These are phyloP conservation scores for Malbranchea zuffiana DNA, from an alignment of 2,329 filamentous ascomycete species.

Conservation along the genomic window DNA sequence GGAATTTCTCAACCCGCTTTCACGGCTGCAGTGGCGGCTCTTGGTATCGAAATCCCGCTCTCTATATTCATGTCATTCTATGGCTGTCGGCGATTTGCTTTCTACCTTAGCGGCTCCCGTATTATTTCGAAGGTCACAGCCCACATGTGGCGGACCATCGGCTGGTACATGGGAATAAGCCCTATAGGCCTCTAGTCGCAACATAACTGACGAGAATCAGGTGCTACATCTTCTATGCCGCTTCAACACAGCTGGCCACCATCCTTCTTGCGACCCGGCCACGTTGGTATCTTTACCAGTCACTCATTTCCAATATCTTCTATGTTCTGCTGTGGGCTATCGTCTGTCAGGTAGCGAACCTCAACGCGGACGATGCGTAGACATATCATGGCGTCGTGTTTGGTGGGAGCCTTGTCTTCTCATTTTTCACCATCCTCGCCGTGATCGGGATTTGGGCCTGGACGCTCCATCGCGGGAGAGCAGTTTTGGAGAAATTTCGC, in stretches of 20 bases:
- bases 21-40: conserved; percentile 42
- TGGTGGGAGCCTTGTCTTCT: conserved; percentile 57
- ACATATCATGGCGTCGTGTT: conserved; percentile 57
- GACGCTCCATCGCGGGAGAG: conserved; percentile 38
- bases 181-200: conserved; percentile 12
- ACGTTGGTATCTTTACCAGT: conserved; percentile 58
- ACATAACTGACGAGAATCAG: conserved; percentile 22
- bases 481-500: conserved; percentile 17
- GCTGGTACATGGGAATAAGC: conserved; percentile 40
- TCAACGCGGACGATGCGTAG: conserved; percentile 50
- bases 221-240: conserved; percentile 60
- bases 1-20: conserved; percentile 45
- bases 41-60: conserved; percentile 51
- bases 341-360: conserved; percentile 37
- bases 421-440: conserved; percentile 47
- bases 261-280: conserved; percentile 54
- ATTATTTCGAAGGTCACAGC: conserved; percentile 50
- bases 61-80: conserved; percentile 51
- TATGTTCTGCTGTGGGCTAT: conserved; percentile 64
- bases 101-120: conserved; percentile 48
- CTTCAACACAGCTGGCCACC: conserved; percentile 54
- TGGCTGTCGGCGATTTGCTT: conserved; percentile 51
- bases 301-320: conserved; percentile 53
- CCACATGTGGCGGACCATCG: conserved; percentile 54
- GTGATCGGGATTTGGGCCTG: conserved; percentile 45